phyloP scores from a whole-genome alignment of 1,284 basidiomycete genomes.

The Volvariella surrecta region DNA sequence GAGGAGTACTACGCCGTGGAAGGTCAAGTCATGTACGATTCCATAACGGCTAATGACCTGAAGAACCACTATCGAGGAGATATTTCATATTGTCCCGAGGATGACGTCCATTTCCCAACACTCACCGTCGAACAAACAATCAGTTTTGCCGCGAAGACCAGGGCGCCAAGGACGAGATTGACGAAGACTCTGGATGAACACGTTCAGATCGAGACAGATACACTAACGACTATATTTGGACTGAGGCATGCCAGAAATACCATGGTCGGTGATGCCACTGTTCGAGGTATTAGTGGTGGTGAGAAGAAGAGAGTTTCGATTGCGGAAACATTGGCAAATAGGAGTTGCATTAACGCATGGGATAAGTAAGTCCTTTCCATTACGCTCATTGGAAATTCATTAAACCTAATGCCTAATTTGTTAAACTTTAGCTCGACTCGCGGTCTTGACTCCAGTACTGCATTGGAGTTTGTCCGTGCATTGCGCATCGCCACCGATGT shows the following conservation, averaged over 20 bases:
- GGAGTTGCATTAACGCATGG: conserved; percentile 23
- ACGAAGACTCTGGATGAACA: conserved; percentile 36
- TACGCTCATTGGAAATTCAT: not conserved
- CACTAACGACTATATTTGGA: conserved; percentile 64
- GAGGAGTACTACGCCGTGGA: conserved; percentile 49
- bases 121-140: conserved; percentile 67
- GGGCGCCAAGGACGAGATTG: conserved; percentile 43
- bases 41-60: conserved; percentile 47
- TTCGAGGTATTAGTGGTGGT: conserved; percentile 77
- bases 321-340: conserved; percentile 19
- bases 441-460: conserved; percentile 68
- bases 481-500: conserved; percentile 56
- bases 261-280: conserved; percentile 64
- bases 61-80: conserved; percentile 54
- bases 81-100: conserved; percentile 60
- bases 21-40: conserved; percentile 64
- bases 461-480: conserved; percentile 54
- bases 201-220: conserved; percentile 36
- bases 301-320: conserved; percentile 65
- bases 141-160: conserved; percentile 52
- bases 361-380: conserved; percentile 19
- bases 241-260: conserved; percentile 54
- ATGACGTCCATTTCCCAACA: conserved; percentile 71
- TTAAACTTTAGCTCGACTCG: conserved; percentile 42
- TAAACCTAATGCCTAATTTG: not conserved